Base-by-base conservation (phyloP, 1,284 basidiomycete species). In the Ganoderma leucocontextum region DNA sequence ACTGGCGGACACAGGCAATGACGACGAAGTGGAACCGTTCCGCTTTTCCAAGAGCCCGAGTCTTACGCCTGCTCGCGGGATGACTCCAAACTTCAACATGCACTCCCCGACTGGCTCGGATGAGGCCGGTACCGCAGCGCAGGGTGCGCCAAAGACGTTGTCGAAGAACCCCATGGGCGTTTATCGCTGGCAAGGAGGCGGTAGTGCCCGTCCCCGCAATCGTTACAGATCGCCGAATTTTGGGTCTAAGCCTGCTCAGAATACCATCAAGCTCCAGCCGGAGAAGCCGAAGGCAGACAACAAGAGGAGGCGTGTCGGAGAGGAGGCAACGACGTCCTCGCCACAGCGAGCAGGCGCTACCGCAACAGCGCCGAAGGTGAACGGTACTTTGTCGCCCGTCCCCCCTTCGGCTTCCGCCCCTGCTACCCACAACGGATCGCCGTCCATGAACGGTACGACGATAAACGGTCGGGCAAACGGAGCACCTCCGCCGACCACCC, bases 141-240 rank as follows among this genome's bases (percentile, higher is more conserved):
- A 68, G 33, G 75, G 82, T 17, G 80, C 86, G 8, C 82, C 82
- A 29, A 89, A 85, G 75, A 87, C 84, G 13, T 79, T 93, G 10
- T 75, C 83, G n/a, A 86, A 82, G 77, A 93, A 93, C 75, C 91
- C 91, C 0, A 93, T 93, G 76, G 91, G 91, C 19, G 75, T 80
- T 36, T 91, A 90, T 77, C 83, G 84, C 64, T 91, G 89, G 89
- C 85, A 88, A 72, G 92, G 91, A 39, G 89, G 82, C 49, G 91
- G 91, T 47, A 91, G 90, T 73, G 86, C 91, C 10, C 88, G 86
- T 69, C 80, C 85, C 9, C 85, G 85, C 65, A 91, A 90, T 77
- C 87, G 90, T 52, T 91, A 88, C 75, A 84, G 86, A 63, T 91
- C 90, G 13, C 89, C 91, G 62, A 87, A 88, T 8, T 92, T 93